Percentiles rank a stretch among this genome's conserved stretches.
Evolutionary conservation across 2,329 filamentous ascomycete species (phyloP).

Genomic region (Aspergillus niger): DNA sequence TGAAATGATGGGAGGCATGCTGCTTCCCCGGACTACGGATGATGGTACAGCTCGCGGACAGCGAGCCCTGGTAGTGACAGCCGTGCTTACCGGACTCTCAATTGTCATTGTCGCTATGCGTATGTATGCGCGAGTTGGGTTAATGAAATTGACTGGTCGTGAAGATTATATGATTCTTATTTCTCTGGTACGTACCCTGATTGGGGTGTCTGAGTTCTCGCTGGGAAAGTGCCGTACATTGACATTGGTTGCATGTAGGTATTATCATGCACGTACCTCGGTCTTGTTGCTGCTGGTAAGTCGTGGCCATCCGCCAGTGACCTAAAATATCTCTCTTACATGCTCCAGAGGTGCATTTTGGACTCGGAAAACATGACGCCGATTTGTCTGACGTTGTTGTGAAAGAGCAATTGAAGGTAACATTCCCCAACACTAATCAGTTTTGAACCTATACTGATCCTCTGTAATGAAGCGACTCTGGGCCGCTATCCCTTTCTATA

Average conservation of each 20-base stretch:
- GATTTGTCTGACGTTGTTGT: conserved; percentile 20
- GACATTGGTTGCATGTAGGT: conserved; percentile 11
- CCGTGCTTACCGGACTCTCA: conserved; percentile 30
- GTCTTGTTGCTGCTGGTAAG: conserved; percentile 32
- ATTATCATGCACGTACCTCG: conserved; percentile 32
- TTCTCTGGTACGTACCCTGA: conserved; percentile 24
- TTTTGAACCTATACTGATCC: neutral
- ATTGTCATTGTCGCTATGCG: conserved; percentile 32
- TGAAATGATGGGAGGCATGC: conserved; percentile 10
- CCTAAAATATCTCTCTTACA: conserved; percentile 9
- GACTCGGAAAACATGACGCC: conserved; percentile 28
- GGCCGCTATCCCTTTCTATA: conserved; percentile 38
- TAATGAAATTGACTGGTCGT: conserved; percentile 37
- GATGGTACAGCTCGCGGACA: conserved; percentile 27
- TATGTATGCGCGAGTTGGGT: conserved; percentile 29
- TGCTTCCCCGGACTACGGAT: conserved; percentile 22
- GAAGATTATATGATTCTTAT: conserved; percentile 36
- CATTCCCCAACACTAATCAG: neutral
- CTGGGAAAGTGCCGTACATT: neutral
- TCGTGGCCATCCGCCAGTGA: neutral
- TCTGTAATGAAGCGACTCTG: conserved; percentile 27
- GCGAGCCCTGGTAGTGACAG: conserved; percentile 34
- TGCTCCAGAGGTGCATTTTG: conserved; percentile 29
- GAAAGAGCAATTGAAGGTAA: conserved; percentile 32
- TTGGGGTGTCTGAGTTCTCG: no score